Conservation (phyloP, 2,329 filamentous ascomycete genomes). For the Fusarium liriodendri region DNA sequence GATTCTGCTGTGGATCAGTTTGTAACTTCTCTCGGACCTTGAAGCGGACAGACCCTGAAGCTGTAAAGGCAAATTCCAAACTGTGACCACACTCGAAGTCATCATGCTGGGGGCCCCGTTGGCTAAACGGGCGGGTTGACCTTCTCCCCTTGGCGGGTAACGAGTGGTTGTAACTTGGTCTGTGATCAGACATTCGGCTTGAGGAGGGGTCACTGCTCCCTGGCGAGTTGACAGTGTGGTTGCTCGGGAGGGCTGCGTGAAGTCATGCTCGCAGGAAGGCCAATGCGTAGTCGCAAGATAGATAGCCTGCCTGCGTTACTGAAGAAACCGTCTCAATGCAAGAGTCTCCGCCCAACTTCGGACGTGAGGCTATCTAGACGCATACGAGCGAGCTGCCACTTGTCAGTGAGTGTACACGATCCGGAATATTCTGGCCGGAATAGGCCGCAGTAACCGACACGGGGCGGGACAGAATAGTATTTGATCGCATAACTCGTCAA, state of each 20-base stretch:
- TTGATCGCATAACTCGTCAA: not conserved
- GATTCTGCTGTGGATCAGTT: constrained; percentile 16
- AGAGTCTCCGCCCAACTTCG: not conserved
- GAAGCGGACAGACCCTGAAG: not conserved
- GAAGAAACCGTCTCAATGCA: not conserved
- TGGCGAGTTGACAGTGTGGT: constrained; percentile 4
- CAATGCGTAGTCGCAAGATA: constrained; percentile 15
- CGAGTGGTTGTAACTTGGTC: not conserved
- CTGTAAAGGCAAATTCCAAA: constrained; percentile 4
- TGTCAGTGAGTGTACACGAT: not conserved
- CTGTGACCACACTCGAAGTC: constrained; percentile 4
- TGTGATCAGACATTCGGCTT: constrained; percentile 1
- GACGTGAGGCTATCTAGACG: constrained; percentile 26
- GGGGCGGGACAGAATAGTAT: not conserved
- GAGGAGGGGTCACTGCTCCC: constrained; percentile 7
- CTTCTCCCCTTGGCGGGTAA: not conserved
- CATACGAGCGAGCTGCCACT: constrained; percentile 10
- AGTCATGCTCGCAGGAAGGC: constrained; percentile 14
- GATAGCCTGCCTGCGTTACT: constrained; percentile 5
- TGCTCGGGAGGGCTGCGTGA: not conserved
- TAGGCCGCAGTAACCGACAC: not conserved
- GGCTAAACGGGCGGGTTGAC: not conserved
- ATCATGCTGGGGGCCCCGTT: not conserved
- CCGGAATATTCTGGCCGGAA: constrained; percentile 2
- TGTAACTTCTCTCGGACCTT: constrained; percentile 15